Conservation (phyloP, 192 early-diverging fungal species). For the Jimgerdemannia lactiflua region DNA sequence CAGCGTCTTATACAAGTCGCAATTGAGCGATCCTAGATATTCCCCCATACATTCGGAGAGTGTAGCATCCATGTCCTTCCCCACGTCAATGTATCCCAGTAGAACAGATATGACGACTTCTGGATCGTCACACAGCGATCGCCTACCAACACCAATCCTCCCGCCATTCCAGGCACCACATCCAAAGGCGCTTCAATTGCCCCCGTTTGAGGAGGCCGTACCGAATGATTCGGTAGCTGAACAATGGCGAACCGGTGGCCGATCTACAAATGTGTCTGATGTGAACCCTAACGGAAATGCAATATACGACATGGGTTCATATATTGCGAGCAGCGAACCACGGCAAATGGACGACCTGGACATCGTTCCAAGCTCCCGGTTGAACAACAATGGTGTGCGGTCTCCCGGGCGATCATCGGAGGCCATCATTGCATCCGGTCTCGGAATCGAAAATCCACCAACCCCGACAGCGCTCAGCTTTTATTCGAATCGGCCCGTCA, state of each 20-base stretch:
- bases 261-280: not conserved
- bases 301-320: not conserved
- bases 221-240: not conserved
- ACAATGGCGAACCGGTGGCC: not conserved
- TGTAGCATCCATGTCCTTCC: not conserved
- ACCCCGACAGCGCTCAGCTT: not conserved
- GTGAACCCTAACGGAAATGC: not conserved
- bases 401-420: not conserved
- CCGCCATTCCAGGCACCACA: not conserved
- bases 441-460: not conserved
- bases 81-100: not conserved
- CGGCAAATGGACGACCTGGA: not conserved
- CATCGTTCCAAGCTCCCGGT: not conserved
- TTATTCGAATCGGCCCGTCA: not conserved
- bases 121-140: not conserved
- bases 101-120: not conserved
- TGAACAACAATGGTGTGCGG: not conserved
- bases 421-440: not conserved
- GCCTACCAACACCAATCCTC: not conserved
- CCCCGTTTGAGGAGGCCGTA: not conserved
- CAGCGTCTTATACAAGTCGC: no score
- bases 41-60: not conserved
- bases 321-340: not conserved
- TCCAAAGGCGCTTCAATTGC: not conserved
- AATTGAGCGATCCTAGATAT: no score